Base-by-base conservation (phyloP, 257 asterid species). In the Knoxia roxburghii region DNA sequence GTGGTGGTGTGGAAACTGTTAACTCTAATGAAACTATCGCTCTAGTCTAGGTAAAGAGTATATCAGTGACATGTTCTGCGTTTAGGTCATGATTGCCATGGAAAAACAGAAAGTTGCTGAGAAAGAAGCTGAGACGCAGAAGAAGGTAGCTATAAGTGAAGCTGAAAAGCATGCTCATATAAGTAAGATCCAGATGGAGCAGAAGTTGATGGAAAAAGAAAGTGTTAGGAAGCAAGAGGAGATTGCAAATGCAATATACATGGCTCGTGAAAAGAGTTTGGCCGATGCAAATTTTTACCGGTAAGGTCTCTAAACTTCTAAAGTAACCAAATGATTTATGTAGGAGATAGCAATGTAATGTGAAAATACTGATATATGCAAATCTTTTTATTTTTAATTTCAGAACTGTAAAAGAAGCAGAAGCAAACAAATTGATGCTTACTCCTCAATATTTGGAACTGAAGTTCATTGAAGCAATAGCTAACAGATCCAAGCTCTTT, bases 61-160 rank as follows among this genome's bases (percentile, higher is more conserved):
- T 18, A 27, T 43, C 37, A 14, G 27, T 41, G 18, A 54, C 18
- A 7, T 68, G 49, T 63, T 39, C 60, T 68, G 12, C n/a, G 18
- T 32, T 20, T 77, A 94, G 99, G 99, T 87, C 43, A 80, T 94
- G 86, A 94, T 94, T 80, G 95, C 99, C 11, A 75, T 87, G 50
- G 99, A 94, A 87, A 90, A 62, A 68, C 99, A 94, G 77, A 84
- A 80, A 80, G 99, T 94, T 76, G 39, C 95, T 29, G 97, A 94
- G 86, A 94, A 94, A 83, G 99, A 90, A 84, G 99, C 99, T 37
- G 99, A 94, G 80, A 94, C 97, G 0, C 83, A 83, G 73, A 87
- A 88, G 78, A 94, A 90, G 77, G 88, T 94, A 57, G 99, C 99
- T 40, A 78, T 94, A 50, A 90, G 95, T 74, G 99, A 94, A 83